Conservation (phyloP, 2,329 filamentous ascomycete species). For the Sporothrix brasiliensis region DNA sequence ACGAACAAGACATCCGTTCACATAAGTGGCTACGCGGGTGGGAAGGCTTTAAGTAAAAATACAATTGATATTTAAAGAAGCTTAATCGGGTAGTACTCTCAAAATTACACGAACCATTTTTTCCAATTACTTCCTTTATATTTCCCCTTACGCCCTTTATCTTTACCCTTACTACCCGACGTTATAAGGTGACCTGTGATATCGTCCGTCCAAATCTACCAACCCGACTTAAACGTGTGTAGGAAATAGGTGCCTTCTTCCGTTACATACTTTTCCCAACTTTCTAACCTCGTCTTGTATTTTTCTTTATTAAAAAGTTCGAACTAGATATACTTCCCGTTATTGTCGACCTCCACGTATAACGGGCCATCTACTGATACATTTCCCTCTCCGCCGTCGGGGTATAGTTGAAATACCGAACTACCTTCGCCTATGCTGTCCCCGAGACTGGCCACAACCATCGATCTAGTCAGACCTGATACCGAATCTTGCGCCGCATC, state of each 20-base stretch:
- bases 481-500: neutral
- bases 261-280: neutral
- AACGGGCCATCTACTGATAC: neutral
- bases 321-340: neutral
- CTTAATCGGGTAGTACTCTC: neutral
- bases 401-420: neutral
- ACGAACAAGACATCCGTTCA: neutral
- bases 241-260: neutral
- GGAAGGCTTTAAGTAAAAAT: neutral
- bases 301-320: neutral
- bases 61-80: neutral
- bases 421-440: neutral
- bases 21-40: neutral
- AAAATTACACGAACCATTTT: neutral
- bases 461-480: constrained; percentile 3
- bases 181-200: neutral
- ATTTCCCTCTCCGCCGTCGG: constrained; percentile 9
- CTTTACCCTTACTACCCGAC: neutral
- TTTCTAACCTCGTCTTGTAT: neutral
- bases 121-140: neutral
- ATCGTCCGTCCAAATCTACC: neutral
- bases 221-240: neutral
- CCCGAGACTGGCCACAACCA: neutral
- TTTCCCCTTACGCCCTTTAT: neutral
- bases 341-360: neutral